A percentile compares a stretch with the other conserved stretches of the same genome.
Conservation (phyloP, 345 rosid species). For the Laguncularia racemosa region DNA sequence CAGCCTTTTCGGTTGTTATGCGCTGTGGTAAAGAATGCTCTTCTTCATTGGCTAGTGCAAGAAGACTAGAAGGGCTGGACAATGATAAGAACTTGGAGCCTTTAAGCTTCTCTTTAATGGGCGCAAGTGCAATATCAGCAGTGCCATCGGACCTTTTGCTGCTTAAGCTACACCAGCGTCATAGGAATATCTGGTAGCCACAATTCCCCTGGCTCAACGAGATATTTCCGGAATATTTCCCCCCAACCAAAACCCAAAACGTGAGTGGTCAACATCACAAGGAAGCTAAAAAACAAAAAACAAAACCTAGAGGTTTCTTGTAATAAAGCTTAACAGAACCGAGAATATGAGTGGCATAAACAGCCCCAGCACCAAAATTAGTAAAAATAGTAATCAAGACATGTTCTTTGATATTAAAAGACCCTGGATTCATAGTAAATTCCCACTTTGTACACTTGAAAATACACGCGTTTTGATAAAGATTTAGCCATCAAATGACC, state of each 20-base stretch:
- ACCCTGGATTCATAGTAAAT: constrained; percentile 69
- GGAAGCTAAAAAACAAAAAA: constrained; percentile 39
- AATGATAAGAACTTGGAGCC: background rate
- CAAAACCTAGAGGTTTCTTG: constrained; percentile 44
- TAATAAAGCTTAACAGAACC: constrained; percentile 58
- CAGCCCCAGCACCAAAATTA: constrained; percentile 66
- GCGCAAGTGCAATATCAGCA: constrained; percentile 15
- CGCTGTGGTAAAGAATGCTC: background rate
- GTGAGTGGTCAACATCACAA: constrained; percentile 77
- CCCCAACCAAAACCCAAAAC: constrained; percentile 91
- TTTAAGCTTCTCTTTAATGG: too few relatives aligned
- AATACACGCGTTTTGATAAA: constrained; percentile 29
- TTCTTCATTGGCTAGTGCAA: constrained; percentile 20
- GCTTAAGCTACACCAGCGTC: constrained; percentile 10
- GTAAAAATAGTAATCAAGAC: constrained; percentile 81
- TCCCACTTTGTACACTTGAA: constrained; percentile 41
- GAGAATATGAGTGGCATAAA: constrained; percentile 70
- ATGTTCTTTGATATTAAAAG: constrained; percentile 80
- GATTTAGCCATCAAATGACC: constrained; percentile 62
- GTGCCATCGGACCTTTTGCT: constrained; percentile 23
- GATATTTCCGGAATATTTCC: constrained; percentile 56
- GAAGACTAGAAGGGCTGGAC: constrained; percentile 14
- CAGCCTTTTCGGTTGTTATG: constrained; percentile 19
- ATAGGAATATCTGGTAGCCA: constrained; percentile 23
- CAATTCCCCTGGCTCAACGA: constrained; percentile 84